Percentiles rank a stretch among this genome's conserved stretches.
Conservation (phyloP, 441 rosid genomes). For the Theobroma grandiflorum region DNA sequence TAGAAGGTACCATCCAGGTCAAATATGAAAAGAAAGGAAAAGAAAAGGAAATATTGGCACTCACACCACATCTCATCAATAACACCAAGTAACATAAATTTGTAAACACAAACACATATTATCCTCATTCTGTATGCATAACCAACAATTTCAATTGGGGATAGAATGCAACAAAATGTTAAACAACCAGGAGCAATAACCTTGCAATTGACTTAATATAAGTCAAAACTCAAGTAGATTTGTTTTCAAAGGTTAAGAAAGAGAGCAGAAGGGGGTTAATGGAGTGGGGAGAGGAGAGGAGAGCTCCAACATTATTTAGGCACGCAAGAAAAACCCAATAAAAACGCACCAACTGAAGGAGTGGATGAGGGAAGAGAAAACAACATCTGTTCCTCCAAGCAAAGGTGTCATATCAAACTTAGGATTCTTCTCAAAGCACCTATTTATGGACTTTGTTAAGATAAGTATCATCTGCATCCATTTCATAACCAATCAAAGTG, state of each 20-base stretch:
- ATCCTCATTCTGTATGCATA: background rate
- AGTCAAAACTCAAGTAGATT: too few species aligned
- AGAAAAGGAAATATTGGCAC: background rate
- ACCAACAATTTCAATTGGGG: background rate
- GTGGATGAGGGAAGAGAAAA: conserved; percentile 96
- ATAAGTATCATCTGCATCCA: conserved; percentile 93
- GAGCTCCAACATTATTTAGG: background rate
- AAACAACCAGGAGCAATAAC: background rate
- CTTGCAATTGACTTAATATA: too few species aligned
- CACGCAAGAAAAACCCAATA: conserved; percentile 10
- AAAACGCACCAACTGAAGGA: conserved; percentile 85
- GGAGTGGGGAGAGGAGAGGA: background rate
- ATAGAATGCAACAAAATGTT: background rate
- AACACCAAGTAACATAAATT: background rate
- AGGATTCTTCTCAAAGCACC: conserved; percentile 96
- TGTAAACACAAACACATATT: background rate
- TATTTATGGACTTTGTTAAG: conserved; percentile 90
- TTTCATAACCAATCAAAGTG: conserved; percentile 32
- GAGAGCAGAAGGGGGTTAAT: too few species aligned
- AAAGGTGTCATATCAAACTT: conserved; percentile 98
- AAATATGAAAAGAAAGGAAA: background rate
- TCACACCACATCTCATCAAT: background rate
- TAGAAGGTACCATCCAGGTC: conserved; percentile 8
- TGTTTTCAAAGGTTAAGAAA: too few species aligned
- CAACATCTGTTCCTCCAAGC: conserved; percentile 97